Percentiles rank a stretch among this genome's conserved stretches.
These are phyloP conservation scores for Zarea fungicola DNA, from an alignment of 2,329 filamentous ascomycete species.

Conservation along the genomic window DNA sequence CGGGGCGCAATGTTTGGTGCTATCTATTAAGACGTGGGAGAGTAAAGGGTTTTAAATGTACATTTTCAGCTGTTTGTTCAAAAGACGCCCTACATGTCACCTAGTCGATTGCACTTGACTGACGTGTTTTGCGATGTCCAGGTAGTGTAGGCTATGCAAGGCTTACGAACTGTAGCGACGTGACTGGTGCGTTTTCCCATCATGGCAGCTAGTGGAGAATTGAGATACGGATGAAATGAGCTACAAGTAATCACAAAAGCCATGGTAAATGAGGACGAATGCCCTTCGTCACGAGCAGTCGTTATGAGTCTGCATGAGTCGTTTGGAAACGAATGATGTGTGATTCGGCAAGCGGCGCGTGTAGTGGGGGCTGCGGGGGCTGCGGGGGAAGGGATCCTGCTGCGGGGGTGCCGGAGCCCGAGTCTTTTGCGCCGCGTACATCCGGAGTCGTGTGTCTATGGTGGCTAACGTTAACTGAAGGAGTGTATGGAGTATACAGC, in stretches of 20 bases:
- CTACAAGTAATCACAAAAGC: too few relatives aligned
- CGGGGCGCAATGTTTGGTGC: too few relatives aligned
- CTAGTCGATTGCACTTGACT: too few relatives aligned
- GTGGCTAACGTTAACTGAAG: too few relatives aligned
- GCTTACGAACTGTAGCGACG: neutral
- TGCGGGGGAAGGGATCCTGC: neutral
- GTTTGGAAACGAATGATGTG: neutral
- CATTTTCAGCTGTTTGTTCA: too few relatives aligned
- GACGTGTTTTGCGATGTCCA: too few relatives aligned
- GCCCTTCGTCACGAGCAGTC: slow-evolving; percentile 1
- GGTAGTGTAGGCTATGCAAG: too few relatives aligned
- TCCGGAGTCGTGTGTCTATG: too few relatives aligned
- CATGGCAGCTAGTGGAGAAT: neutral
- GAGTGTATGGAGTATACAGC: too few relatives aligned
- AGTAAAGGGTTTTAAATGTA: too few relatives aligned
- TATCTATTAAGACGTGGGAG: too few relatives aligned
- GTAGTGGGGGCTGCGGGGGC: neutral
- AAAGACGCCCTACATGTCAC: too few relatives aligned
- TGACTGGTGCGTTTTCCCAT: slow-evolving; percentile 2
- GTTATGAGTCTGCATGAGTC: slow-evolving; percentile 12
- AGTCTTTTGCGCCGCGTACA: neutral
- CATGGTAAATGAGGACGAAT: neutral
- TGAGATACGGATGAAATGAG: neutral
- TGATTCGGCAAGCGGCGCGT: neutral
- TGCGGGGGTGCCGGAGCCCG: neutral